Evolutionary conservation across 352 stramenopile species (phyloP).

Genomic region (Phytophthora macrochlamydospora): DNA sequence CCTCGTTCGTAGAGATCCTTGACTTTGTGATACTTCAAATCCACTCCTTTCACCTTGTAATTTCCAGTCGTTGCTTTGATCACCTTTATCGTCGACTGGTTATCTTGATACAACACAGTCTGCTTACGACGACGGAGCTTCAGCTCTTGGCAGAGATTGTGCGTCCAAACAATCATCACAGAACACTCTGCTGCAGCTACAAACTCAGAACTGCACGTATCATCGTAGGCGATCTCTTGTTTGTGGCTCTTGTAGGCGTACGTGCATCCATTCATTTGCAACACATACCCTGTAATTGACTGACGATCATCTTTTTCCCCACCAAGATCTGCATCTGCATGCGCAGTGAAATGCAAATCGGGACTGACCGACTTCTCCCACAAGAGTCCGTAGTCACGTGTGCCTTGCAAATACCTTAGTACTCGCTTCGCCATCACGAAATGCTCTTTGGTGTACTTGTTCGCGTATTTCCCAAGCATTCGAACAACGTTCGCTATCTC

Average conservation of each 20-base stretch:
- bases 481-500: slow-evolving; percentile 10
- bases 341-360: slow-evolving; percentile 14
- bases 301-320: slow-evolving; percentile 11
- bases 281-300: slow-evolving; percentile 8
- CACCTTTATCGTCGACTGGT: slow-evolving; percentile 15
- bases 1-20: slow-evolving; percentile 9
- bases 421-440: slow-evolving; percentile 11
- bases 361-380: slow-evolving; percentile 4
- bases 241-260: slow-evolving; percentile 13
- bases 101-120: slow-evolving; percentile 16
- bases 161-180: slow-evolving; percentile 10
- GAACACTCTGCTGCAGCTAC: slow-evolving; percentile 3
- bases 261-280: slow-evolving; percentile 16
- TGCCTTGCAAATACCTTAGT: slow-evolving; percentile 2
- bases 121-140: background rate
- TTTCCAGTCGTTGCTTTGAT: slow-evolving; percentile 11
- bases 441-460: slow-evolving; percentile 10
- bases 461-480: slow-evolving; percentile 11
- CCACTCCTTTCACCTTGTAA: slow-evolving; percentile 14
- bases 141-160: slow-evolving; percentile 14
- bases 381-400: slow-evolving; percentile 6
- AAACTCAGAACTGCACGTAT: slow-evolving; percentile 7
- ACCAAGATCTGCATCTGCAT: slow-evolving; percentile 14
- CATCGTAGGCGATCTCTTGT: slow-evolving; percentile 5
- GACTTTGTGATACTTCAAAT: slow-evolving; percentile 15